Base-by-base conservation (phyloP, 208 protist genomes). In the Leishmania turanica region DNA sequence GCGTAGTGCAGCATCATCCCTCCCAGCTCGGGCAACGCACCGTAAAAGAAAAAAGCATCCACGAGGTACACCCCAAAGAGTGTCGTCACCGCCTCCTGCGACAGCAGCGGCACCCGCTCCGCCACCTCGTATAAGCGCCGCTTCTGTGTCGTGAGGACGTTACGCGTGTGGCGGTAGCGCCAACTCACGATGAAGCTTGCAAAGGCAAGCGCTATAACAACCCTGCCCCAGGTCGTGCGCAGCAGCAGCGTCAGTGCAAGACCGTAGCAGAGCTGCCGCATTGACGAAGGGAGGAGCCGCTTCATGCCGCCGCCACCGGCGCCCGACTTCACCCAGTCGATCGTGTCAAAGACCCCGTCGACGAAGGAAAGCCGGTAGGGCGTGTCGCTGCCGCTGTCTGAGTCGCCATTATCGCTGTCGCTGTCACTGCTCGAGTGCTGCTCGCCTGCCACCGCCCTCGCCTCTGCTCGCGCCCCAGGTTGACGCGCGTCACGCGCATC, bases 1-100 rank as follows among this genome's bases (percentile, higher is more conserved):
- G 86, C 84, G 80, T 91, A 93, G 84, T 93, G 93, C 58, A 93
- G 73, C 72, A 89, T 84, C 17, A 91, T 84, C 21, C 91, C 93
- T 40, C 78, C 91, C 81, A 82, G 40, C 68, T 88, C 82, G 15
- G 91, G 83, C 51, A 96, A 37, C 24, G 83, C 45, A 47, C 88
- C 31, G 56, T 91, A 94, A 78, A 93, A 93, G 53, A 92, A 81
- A 53, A 90, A 74, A 66, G 89, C 81, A 47, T 94, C 90, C 64
- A 83, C 49, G 27, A 93, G 53, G 81, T 92, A 94, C 4, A 90
- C 91, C 58, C 62, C 51, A 77, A 90, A 96, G 84, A 89, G 91
- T 2, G 88, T 80, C 0, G 31, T 65, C 79, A 89, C 88, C 53
- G 86, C 86, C 27, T 81, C 68, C 24, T 77, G 71, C 31, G 90